Percentiles rank a stretch among this genome's conserved stretches.
Conservation (phyloP, 768 basidiomycete genomes). For the Kockovaella imperatae region DNA sequence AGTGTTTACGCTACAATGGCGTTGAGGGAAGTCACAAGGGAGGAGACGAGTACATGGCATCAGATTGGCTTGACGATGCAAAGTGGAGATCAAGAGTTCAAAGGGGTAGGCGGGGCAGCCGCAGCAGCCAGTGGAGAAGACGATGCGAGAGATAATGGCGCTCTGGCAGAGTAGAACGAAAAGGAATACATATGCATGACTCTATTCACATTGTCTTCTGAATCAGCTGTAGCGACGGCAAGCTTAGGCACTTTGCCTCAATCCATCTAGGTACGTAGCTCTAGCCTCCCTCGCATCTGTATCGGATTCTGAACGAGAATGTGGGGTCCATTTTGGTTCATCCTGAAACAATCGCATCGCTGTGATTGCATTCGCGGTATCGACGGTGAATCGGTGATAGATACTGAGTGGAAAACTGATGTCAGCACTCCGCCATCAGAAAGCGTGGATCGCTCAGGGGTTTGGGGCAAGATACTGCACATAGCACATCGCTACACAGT, state of each 20-base stretch:
- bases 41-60: slow-evolving; percentile 39
- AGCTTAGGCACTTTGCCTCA: slow-evolving; percentile 6
- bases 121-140: slow-evolving; percentile 8
- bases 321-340: slow-evolving; percentile 81
- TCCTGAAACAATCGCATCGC: slow-evolving; percentile 84
- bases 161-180: neutral
- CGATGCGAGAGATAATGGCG: slow-evolving; percentile 2
- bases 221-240: neutral
- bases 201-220: no score
- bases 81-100: slow-evolving; percentile 38
- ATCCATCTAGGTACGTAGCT: slow-evolving; percentile 20
- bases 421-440: neutral
- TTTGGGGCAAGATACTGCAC: neutral
- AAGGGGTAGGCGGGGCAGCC: slow-evolving; percentile 9
- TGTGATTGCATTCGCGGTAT: slow-evolving; percentile 63
- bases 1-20: slow-evolving; percentile 99
- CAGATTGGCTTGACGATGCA: slow-evolving; percentile 38
- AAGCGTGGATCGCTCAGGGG: neutral
- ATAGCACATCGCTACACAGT: neutral
- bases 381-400: slow-evolving; percentile 90
- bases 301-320: slow-evolving; percentile 56
- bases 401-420: slow-evolving; percentile 46
- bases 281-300: slow-evolving; percentile 31
- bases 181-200: no score
- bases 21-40: slow-evolving; percentile 48